Percentiles rank a stretch among this genome's conserved stretches.
Conservation (phyloP, 139 green algal species). For the Coccomyxa sp. region DNA sequence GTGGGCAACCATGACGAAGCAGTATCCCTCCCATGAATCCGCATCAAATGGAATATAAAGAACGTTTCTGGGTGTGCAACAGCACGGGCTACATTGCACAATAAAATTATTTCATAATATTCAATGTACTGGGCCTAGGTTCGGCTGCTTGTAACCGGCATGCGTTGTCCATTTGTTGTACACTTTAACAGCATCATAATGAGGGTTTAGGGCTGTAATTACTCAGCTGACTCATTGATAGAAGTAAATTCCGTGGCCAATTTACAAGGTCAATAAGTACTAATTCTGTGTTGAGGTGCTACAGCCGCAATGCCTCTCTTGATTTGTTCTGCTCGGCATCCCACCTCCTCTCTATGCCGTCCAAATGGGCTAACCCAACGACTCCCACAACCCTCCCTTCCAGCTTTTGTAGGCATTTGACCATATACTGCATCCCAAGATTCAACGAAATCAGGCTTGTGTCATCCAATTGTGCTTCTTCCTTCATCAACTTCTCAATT, state of each 20-base stretch:
- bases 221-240: background rate
- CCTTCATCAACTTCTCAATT: too few species aligned
- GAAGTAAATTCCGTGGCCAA: background rate
- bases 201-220: background rate
- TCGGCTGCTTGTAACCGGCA: too few species aligned
- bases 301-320: background rate
- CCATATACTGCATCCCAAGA: constrained; percentile 24
- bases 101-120: too few species aligned
- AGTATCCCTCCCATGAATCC: background rate
- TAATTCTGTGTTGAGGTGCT: background rate
- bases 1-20: background rate
- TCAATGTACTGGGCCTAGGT: too few species aligned
- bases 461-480: background rate
- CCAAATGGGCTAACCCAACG: constrained; percentile 55
- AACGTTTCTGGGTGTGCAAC: too few species aligned
- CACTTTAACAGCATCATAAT: too few species aligned
- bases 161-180: too few species aligned
- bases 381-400: constrained; percentile 42
- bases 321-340: background rate
- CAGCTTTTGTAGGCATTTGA: constrained; percentile 19
- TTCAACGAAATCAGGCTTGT: background rate
- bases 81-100: too few species aligned
- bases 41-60: background rate
- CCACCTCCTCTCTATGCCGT: constrained; percentile 52
- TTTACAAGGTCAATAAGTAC: background rate